Conservation (phyloP, 345 rosid species). For the Pelargonium nanum region DNA sequence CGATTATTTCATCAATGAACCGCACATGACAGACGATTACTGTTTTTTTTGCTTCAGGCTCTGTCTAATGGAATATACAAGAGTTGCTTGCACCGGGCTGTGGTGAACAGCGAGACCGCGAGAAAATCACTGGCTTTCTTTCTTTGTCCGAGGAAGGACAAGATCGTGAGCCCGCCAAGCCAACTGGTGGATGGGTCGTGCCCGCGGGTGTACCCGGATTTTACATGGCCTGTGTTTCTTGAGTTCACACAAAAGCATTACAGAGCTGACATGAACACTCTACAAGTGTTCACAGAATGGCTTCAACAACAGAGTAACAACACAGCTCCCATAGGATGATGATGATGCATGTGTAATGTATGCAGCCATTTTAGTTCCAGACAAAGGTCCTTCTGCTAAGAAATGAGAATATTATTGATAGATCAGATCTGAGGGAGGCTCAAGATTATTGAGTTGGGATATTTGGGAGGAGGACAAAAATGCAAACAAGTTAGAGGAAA, state of each 20-base stretch:
- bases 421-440: too few species aligned
- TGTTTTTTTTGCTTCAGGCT: conserved; percentile 34
- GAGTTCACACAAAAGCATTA: conserved; percentile 50
- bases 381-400: too few species aligned
- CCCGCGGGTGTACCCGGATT: conserved; percentile 68
- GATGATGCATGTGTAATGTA: too few species aligned
- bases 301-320: conserved; percentile 12
- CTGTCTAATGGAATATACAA: conserved; percentile 75
- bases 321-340: too few species aligned
- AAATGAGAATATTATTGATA: too few species aligned
- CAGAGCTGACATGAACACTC: conserved; percentile 50
- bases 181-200: conserved; percentile 42
- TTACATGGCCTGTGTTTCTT: conserved; percentile 36
- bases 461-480: background rate
- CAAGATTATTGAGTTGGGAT: too few species aligned
- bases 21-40: too few species aligned
- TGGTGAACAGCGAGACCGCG: conserved; percentile 63
- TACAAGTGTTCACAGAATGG: conserved; percentile 31
- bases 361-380: too few species aligned
- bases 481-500: background rate
- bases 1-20: too few species aligned
- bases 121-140: conserved; percentile 99
- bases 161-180: conserved; percentile 62
- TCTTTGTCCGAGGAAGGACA: conserved; percentile 70
- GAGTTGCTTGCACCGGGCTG: conserved; percentile 92